These are phyloP conservation scores for Chlorella sorokiniana DNA, from an alignment of 139 green algal genomes.

Conservation along the genomic window DNA sequence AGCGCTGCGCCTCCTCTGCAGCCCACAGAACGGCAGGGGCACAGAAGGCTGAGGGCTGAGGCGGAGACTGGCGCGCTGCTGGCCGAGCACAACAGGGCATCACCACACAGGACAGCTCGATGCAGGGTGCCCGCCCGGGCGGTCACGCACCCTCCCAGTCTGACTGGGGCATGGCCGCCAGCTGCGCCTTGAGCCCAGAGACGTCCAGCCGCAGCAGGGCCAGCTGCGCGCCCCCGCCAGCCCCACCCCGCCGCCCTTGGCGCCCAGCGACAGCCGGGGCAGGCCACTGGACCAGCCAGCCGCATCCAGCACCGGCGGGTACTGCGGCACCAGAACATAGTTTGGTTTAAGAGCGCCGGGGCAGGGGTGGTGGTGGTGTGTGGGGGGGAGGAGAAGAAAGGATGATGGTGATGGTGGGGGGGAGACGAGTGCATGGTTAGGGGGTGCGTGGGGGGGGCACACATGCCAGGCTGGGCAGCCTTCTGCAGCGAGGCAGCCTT, in stretches of 20 bases:
- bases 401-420: too few relatives aligned
- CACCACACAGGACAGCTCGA: too few relatives aligned
- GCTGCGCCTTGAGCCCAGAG: conserved; percentile 37
- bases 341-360: too few relatives aligned
- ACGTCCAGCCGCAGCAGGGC: conserved; percentile 54
- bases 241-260: conserved; percentile 28
- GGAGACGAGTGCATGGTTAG: too few relatives aligned
- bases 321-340: too few relatives aligned
- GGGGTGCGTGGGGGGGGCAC: too few relatives aligned
- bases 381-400: too few relatives aligned
- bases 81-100: too few relatives aligned
- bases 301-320: conserved; percentile 28
- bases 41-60: too few relatives aligned
- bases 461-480: too few relatives aligned
- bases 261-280: conserved; percentile 48
- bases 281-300: conserved; percentile 56
- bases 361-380: not conserved
- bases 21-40: not conserved
- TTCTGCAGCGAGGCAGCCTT: too few relatives aligned
- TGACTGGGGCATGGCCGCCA: conserved; percentile 4
- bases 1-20: conserved; percentile 37
- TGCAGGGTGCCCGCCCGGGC: not conserved
- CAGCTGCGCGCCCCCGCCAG: conserved; percentile 56
- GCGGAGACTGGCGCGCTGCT: too few relatives aligned
- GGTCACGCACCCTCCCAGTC: not conserved